These are phyloP conservation scores for Zasmidium citrigriseum DNA, from an alignment of 2,329 filamentous ascomycete species.

Conservation along the genomic window DNA sequence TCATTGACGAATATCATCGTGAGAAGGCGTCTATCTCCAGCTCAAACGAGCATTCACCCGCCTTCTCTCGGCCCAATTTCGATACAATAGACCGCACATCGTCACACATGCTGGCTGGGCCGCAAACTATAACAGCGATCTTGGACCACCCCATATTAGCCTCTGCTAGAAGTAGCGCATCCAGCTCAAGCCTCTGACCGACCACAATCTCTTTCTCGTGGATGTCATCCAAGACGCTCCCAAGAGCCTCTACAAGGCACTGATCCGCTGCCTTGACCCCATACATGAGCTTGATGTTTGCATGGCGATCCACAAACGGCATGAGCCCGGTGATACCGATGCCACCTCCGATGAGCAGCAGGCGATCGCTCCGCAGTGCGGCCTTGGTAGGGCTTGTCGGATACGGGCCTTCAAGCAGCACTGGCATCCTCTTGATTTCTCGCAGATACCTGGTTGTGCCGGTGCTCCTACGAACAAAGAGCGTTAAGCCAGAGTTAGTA, in stretches of 20 bases:
- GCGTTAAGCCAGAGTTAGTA: not conserved
- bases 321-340: not conserved
- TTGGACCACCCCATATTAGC: not conserved
- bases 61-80: not conserved
- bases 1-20: not conserved
- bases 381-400: not conserved
- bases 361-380: not conserved
- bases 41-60: not conserved
- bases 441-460: not conserved
- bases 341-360: not conserved
- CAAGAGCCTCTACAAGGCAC: not conserved
- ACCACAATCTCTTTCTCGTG: not conserved
- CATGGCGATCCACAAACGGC: not conserved
- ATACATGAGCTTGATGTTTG: not conserved
- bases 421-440: not conserved
- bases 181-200: not conserved
- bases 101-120: not conserved
- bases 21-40: not conserved
- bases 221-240: not conserved
- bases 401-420: not conserved
- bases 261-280: not conserved
- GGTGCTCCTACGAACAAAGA: not conserved
- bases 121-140: not conserved
- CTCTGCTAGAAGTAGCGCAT: not conserved
- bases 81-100: not conserved